A percentile compares a stretch with the other conserved stretches of the same genome.
Evolutionary conservation across 495 filamentous ascomycete species (phyloP).

Genomic region (Podospora appendiculata): DNA sequence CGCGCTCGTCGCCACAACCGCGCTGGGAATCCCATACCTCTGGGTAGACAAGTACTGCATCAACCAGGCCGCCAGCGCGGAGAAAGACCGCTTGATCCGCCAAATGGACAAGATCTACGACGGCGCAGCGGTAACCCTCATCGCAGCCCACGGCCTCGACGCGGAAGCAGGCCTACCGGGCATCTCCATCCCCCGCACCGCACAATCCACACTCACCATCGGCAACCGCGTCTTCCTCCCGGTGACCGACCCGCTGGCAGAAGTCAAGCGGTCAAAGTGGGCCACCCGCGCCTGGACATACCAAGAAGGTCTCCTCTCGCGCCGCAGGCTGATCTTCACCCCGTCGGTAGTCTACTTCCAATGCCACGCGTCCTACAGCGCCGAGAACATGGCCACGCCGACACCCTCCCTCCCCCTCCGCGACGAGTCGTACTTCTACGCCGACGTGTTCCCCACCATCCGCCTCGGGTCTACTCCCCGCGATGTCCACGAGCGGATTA

Average conservation of each 20-base stretch:
- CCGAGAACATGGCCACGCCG: conserved; percentile 3
- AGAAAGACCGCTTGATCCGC: conserved; percentile 15
- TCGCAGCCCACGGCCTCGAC: conserved; percentile 19
- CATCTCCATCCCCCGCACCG: neutral
- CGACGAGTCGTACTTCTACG: neutral
- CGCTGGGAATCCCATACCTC: neutral
- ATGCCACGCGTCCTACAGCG: conserved; percentile 18
- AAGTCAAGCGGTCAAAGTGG: conserved; percentile 21
- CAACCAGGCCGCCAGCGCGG: conserved; percentile 2
- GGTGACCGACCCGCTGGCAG: neutral
- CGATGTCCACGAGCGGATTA: neutral
- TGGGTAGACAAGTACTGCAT: conserved; percentile 13
- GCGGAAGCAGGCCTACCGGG: conserved; percentile 21
- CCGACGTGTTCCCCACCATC: neutral
- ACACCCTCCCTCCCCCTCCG: neutral
- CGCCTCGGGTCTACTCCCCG: neutral
- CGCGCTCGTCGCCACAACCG: neutral
- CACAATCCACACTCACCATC: neutral
- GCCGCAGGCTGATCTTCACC: conserved; percentile 12
- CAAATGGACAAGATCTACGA: conserved; percentile 23
- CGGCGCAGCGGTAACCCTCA: conserved; percentile 14
- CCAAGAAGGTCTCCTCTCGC: conserved; percentile 30
- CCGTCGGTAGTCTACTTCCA: conserved; percentile 28
- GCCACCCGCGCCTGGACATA: conserved; percentile 35
- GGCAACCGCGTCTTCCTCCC: neutral